Evolutionary conservation across 192 early-diverging fungal species (phyloP).

Genomic region (Rhizoclosmatium sp.): DNA sequence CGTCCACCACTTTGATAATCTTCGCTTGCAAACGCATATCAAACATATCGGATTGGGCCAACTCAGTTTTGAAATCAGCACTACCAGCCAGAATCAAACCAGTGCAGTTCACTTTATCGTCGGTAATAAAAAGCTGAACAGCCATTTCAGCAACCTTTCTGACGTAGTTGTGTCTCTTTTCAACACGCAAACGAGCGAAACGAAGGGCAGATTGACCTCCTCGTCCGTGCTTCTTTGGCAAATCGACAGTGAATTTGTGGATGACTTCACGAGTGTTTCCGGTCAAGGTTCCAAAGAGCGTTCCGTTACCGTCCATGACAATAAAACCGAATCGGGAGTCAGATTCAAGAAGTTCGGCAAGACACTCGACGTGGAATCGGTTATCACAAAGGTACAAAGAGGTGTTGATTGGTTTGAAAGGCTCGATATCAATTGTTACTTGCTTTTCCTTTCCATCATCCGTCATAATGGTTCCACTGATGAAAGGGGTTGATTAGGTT

Average conservation of each 20-base stretch:
- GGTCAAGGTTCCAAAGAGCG: conserved; percentile 91
- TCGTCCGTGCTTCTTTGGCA: conserved; percentile 99
- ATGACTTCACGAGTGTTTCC: conserved; percentile 94
- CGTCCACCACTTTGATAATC: conserved; percentile 94
- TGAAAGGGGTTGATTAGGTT: too few species aligned
- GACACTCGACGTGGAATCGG: conserved; percentile 97
- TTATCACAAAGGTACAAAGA: conserved; percentile 98
- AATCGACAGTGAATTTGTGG: conserved; percentile 93
- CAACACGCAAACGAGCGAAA: conserved; percentile 98
- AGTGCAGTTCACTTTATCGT: conserved; percentile 87
- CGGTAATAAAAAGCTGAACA: conserved; percentile 94
- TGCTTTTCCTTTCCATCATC: conserved; percentile 99
- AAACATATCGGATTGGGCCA: conserved; percentile 94
- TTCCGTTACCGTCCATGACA: conserved; percentile 98
- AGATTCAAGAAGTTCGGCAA: conserved; percentile 89
- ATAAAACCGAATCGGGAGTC: conserved; percentile 99
- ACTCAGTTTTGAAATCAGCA: conserved; percentile 98
- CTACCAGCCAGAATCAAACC: conserved; percentile 97
- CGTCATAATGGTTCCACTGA: conserved; percentile 95
- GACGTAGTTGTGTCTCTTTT: conserved; percentile 99
- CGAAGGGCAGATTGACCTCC: conserved; percentile 99
- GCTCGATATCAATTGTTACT: conserved; percentile 98
- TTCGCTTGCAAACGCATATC: conserved; percentile 90
- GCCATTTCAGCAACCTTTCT: conserved; percentile 97
- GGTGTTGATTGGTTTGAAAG: conserved; percentile 99